phyloP scores from a whole-genome alignment of 2,329 filamentous ascomycete species.

The Simplicillium aogashimaense region DNA sequence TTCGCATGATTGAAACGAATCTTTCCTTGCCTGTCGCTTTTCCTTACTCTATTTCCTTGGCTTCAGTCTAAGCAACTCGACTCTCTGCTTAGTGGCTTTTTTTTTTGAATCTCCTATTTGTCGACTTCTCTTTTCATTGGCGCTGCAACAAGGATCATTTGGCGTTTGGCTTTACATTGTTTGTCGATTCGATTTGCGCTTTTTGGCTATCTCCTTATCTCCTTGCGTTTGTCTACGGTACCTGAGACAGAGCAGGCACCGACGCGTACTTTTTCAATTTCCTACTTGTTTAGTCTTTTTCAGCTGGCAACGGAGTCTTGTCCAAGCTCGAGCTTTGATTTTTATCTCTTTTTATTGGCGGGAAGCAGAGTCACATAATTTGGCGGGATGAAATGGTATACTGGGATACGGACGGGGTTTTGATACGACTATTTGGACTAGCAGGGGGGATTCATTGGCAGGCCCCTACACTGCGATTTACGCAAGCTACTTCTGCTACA shows the following conservation, averaged over 20 bases:
- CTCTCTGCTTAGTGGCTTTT: conserved; percentile 4
- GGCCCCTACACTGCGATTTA: conserved; percentile 16
- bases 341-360: background rate
- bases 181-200: conserved; percentile 2
- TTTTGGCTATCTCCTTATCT: conserved; percentile 12
- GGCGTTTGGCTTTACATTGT: conserved; percentile 8
- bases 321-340: no score
- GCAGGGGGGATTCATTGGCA: conserved; percentile 17
- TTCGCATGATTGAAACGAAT: conserved; percentile 38
- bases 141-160: no score
- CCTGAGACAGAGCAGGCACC: conserved; percentile 25
- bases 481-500: conserved; percentile 34
- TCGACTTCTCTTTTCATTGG: conserved; percentile 8
- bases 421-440: conserved; percentile 9
- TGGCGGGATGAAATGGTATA: conserved; percentile 6
- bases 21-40: conserved; percentile 27
- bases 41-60: conserved; percentile 14
- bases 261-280: conserved; percentile 6
- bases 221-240: conserved; percentile 20
- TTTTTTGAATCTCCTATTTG: conserved; percentile 10
- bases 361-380: conserved; percentile 4
- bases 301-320: conserved; percentile 5
- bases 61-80: conserved; percentile 7
- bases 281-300: conserved; percentile 11
- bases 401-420: conserved; percentile 6